Evolutionary conservation across 2,329 filamentous ascomycete genomes (phyloP).

Genomic region (Monilinia fructicola): DNA sequence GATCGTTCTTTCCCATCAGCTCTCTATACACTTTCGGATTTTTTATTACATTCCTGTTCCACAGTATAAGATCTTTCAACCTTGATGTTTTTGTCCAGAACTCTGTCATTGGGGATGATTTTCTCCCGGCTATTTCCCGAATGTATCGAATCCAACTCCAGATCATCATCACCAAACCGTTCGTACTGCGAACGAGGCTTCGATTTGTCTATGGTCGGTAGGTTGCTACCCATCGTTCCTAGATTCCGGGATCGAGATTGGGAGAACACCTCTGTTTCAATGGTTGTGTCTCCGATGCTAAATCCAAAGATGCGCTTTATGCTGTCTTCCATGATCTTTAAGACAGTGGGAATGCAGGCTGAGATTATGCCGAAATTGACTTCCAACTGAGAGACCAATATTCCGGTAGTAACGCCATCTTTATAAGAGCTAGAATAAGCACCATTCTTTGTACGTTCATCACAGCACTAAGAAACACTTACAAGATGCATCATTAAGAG

Average conservation of each 20-base stretch:
- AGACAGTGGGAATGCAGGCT: conserved; percentile 26
- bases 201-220: not conserved
- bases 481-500: conserved; percentile 3
- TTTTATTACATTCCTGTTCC: not conserved
- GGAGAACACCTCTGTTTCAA: not conserved
- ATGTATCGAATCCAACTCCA: conserved; percentile 16
- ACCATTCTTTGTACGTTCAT: not conserved
- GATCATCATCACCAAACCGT: conserved; percentile 14
- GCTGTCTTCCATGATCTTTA: conserved; percentile 25
- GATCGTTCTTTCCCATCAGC: not conserved
- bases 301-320: conserved; percentile 16
- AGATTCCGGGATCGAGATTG: conserved; percentile 8
- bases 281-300: not conserved
- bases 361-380: conserved; percentile 28
- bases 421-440: conserved; percentile 6
- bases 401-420: conserved; percentile 23
- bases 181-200: conserved; percentile 15
- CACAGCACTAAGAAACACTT: not conserved
- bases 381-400: conserved; percentile 27
- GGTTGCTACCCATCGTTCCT: not conserved
- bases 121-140: conserved; percentile 12
- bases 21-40: not conserved
- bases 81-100: conserved; percentile 7
- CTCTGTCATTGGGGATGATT: conserved; percentile 3
- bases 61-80: conserved; percentile 10